Base-by-base conservation (phyloP, 495 filamentous ascomycete species). In the Neurospora sp. region DNA sequence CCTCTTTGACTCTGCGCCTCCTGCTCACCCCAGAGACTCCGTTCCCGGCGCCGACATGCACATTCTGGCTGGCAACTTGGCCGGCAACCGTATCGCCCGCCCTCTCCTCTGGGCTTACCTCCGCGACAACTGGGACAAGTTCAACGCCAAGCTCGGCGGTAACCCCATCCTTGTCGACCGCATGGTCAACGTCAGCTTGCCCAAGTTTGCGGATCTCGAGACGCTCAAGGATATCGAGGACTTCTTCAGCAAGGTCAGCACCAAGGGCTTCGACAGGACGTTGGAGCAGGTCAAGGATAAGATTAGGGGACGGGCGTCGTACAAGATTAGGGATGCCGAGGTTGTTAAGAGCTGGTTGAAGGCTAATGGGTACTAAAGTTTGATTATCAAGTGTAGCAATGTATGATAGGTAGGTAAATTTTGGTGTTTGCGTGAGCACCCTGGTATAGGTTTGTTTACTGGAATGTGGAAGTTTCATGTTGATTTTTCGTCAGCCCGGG, bases 91-190 rank as follows among this genome's bases (percentile, higher is more conserved):
- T 23, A 87, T 87, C 66, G 89, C 87, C 4, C 90, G 95, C 18
- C 83, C 87, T 70, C 83, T 90, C 5, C 86, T 96, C 46, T 99
- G 96, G 96, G 84, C 91, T 54, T 97, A 92, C 81, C 87, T 97
- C 74, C 92, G 92, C 77, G 85, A 88, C 8, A 88, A 97, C 82
- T 99, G 95, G 92, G 83, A 85, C 11, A 82, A 83, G 49, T 86
- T 97, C 20, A 85, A 88, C 42, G 82, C 85, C 70, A 91, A 90
- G 77, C 85, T 98, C 70, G 89, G 75, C 42, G 91, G 74, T 2
- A 97, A 96, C 82, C 91, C 93, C 74, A 91, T 97, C 39, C 89
- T 97, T 35, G 84, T 97, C 70, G 95, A 98, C 82, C 90, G 94
- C 27, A 96, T 97, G 82, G 79, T 99, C 76, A 90, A 91, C 75